Percentiles rank a stretch among this genome's conserved stretches.
phyloP scores from a whole-genome alignment of 192 early-diverging fungal genomes.

The Coemansia asiatica region DNA sequence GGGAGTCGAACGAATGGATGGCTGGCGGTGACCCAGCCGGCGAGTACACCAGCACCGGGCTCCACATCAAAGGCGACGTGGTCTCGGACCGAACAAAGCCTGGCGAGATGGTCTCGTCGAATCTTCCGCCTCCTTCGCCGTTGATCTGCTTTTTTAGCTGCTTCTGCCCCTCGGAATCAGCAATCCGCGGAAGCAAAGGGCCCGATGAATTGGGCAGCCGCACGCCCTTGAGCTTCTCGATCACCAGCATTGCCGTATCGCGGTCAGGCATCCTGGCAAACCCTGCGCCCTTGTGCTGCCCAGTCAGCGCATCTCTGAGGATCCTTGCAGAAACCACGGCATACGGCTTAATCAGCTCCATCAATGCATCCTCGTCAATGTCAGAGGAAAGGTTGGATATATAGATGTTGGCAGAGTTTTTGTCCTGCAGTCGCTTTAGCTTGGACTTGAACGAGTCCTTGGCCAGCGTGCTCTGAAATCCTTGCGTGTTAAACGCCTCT shows the following conservation, averaged over 20 bases:
- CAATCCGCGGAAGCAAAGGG: conserved; percentile 75
- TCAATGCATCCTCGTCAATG: conserved; percentile 67
- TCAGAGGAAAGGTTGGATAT: conserved; percentile 78
- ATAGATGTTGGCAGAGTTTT: conserved; percentile 78
- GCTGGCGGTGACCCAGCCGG: conserved; percentile 27
- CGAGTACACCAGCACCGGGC: conserved; percentile 46
- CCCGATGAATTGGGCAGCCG: conserved; percentile 61
- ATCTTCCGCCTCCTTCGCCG: conserved; percentile 20
- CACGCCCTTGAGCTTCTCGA: conserved; percentile 66
- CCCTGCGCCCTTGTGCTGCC: conserved; percentile 73
- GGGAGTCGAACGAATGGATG: conserved; percentile 7
- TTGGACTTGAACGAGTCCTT: conserved; percentile 72
- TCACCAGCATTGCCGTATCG: conserved; percentile 64
- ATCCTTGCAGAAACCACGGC: conserved; percentile 72
- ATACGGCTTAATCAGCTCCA: conserved; percentile 65
- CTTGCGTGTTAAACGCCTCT: conserved; percentile 62
- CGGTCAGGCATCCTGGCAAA: conserved; percentile 74
- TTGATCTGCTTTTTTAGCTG: conserved; percentile 66
- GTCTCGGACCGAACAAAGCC: conserved; percentile 17
- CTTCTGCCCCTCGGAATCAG: conserved; percentile 78
- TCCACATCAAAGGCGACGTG: conserved; percentile 47
- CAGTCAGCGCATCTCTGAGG: conserved; percentile 65
- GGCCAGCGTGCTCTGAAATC: conserved; percentile 76
- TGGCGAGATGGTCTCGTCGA: conserved; percentile 15
- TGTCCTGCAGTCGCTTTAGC: conserved; percentile 71